Conservation (phyloP, 2,329 filamentous ascomycete genomes). For the Neonectria neomacrospora region DNA sequence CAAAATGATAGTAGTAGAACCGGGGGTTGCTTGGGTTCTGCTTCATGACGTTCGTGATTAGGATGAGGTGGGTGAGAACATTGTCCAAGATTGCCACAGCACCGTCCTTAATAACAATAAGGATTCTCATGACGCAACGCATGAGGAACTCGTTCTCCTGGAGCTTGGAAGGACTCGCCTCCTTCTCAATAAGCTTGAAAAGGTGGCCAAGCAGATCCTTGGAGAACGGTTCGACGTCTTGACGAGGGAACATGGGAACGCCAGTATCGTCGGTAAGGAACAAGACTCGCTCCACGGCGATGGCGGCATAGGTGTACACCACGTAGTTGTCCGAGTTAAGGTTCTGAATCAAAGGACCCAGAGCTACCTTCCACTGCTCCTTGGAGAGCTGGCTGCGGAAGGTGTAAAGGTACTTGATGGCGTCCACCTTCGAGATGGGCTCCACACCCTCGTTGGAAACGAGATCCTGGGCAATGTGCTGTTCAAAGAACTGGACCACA, state of each 20-base stretch:
- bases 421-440: conserved; percentile 93
- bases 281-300: conserved; percentile 93
- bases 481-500: conserved; percentile 94
- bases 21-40: conserved; percentile 96
- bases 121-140: conserved; percentile 97
- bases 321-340: conserved; percentile 92
- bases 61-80: conserved; percentile 85
- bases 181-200: conserved; percentile 89
- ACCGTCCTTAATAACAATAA: conserved; percentile 91
- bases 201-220: conserved; percentile 90
- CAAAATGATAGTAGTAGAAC: conserved; percentile 99
- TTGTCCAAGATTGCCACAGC: conserved; percentile 78
- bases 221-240: conserved; percentile 82
- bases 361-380: conserved; percentile 89
- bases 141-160: conserved; percentile 99
- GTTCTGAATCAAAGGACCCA: conserved; percentile 91
- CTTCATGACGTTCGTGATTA: conserved; percentile 91
- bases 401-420: conserved; percentile 96
- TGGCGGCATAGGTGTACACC: conserved; percentile 96
- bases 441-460: conserved; percentile 75
- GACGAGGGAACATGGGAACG: conserved; percentile 81
- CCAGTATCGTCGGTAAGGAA: conserved; percentile 82
- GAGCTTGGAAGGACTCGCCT: conserved; percentile 86
- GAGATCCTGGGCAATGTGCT: conserved; percentile 89
- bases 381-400: conserved; percentile 95